Base-by-base conservation (phyloP, 2,329 filamentous ascomycete genomes). In the Arthrinium puccinioides region DNA sequence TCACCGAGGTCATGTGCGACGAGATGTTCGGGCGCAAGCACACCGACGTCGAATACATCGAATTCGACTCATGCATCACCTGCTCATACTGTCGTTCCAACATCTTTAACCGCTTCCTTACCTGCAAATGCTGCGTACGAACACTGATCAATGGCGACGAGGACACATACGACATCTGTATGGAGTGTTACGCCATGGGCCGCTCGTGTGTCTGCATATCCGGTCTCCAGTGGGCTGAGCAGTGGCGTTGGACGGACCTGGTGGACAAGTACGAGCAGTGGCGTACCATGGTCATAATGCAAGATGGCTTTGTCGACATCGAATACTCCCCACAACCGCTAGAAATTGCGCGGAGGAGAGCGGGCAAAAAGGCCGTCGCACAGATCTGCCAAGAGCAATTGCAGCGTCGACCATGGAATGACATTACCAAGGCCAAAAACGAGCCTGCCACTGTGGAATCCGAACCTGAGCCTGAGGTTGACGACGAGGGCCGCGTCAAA, bases 111-210 rank as follows among this genome's bases (percentile, higher is more conserved):
- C 77, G 88, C 4, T 98, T 98, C 54, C 63, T 98, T 18, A 95
- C 89, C 4, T 98, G 92, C 66, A 87, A 87, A 41, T 76, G 81
- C 37, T 98, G 92, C 57, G 75, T 87, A 31, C 72, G 82, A 24
- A 67, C 72, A 33, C 69, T 86, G 15, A 67, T 74, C 9, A 74
- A 74, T 41, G 84, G 79, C 21, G 77, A 73, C 13, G 82, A 87
- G 38, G 86, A 97, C 53, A 86, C 86, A 0, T 98, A 97, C 56
- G 92, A 98, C 57, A 74, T 98, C 16, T 98, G 92, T 54, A 89
- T 98, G 85, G 92, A 98, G 49, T 98, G 92, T 55, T 98, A 94
- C 54, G 84, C 81, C n/a, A 94, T 97, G 84, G 92, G 92, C 16
- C 79, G 92, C 36, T 95, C 89, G 31, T 98, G 92, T 56, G 78